These are phyloP conservation scores for Boletus sensibilis DNA, from an alignment of 768 basidiomycete genomes.

Conservation along the genomic window DNA sequence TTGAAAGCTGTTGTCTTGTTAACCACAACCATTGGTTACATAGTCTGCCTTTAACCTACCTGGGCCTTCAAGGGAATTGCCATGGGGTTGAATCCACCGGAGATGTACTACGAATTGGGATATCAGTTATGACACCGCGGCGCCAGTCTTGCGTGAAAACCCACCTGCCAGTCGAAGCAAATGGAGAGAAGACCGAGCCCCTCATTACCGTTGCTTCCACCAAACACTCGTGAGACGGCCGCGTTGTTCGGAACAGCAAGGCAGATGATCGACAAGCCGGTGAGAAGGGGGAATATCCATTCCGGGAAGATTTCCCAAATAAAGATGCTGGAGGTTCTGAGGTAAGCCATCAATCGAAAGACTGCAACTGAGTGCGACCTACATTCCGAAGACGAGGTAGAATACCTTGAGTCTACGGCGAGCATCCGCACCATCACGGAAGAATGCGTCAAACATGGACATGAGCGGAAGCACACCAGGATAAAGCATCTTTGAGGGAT, in stretches of 20 bases:
- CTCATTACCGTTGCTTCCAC: slow-evolving; percentile 62
- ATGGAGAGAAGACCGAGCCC: slow-evolving; percentile 59
- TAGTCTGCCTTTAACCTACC: slow-evolving; percentile 10
- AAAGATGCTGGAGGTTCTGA: slow-evolving; percentile 32
- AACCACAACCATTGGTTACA: neutral
- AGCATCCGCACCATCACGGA: slow-evolving; percentile 38
- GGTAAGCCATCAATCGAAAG: neutral
- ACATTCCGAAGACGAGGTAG: slow-evolving; percentile 30
- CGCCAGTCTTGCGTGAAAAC: slow-evolving; percentile 23
- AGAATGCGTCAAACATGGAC: slow-evolving; percentile 37
- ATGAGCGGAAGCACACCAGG: slow-evolving; percentile 29
- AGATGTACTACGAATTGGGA: slow-evolving; percentile 19
- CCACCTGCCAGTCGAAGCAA: slow-evolving; percentile 59
- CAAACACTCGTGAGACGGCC: slow-evolving; percentile 55
- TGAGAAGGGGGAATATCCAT: slow-evolving; percentile 55
- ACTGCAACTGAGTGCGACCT: slow-evolving; percentile 26
- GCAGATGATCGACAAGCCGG: slow-evolving; percentile 62
- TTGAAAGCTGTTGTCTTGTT: slow-evolving; percentile 35
- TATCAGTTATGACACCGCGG: neutral
- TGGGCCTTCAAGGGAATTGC: slow-evolving; percentile 55
- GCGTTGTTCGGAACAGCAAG: slow-evolving; percentile 50
- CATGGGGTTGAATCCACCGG: slow-evolving; percentile 42
- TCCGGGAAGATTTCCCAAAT: slow-evolving; percentile 28
- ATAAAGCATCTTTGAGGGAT: slow-evolving; percentile 46
- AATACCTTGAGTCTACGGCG: slow-evolving; percentile 40